These are phyloP conservation scores for Elymus sibiricus DNA, from an alignment of 176 grass and related monocot genomes.

Conservation along the genomic window DNA sequence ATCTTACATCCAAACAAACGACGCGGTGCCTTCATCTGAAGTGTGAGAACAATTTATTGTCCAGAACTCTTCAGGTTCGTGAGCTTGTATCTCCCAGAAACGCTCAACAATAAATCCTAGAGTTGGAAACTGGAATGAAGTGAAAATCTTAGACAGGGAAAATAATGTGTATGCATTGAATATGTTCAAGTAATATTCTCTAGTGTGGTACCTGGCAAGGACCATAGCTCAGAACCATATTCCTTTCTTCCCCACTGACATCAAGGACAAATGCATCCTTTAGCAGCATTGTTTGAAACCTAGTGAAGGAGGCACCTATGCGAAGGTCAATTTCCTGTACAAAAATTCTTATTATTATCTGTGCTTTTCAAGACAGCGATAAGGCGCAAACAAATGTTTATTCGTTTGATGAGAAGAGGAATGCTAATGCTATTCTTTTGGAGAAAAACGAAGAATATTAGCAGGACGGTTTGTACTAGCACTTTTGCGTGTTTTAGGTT, in stretches of 20 bases:
- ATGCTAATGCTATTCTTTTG: constrained; percentile 9
- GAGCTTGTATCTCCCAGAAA: constrained; percentile 97
- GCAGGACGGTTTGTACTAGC: not conserved
- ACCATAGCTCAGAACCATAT: constrained; percentile 90
- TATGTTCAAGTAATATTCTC: constrained; percentile 1
- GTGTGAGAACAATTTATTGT: constrained; percentile 94
- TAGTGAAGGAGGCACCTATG: constrained; percentile 96
- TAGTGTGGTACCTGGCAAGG: constrained; percentile 77
- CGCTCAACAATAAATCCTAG: constrained; percentile 96
- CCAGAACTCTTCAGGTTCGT: constrained; percentile 97
- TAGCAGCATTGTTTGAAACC: constrained; percentile 95
- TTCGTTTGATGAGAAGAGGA: constrained; percentile 27
- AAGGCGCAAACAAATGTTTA: constrained; percentile 13
- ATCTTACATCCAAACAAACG: constrained; percentile 90
- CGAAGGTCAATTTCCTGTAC: constrained; percentile 92
- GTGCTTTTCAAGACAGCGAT: constrained; percentile 15
- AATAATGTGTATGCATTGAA: not conserved
- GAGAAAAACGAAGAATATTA: constrained; percentile 14
- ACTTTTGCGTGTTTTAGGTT: not conserved
- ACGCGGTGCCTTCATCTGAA: constrained; percentile 83
- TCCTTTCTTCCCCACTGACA: constrained; percentile 66
- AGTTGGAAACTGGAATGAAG: constrained; percentile 77
- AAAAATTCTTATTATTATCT: constrained; percentile 18
- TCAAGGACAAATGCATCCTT: constrained; percentile 93
- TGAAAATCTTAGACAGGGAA: constrained; percentile 32